Evolutionary conservation across 192 early-diverging fungal genomes (phyloP), one percentile per base, ranked within the genome.

Genomic region (Backusella parvicylindrica): DNA sequence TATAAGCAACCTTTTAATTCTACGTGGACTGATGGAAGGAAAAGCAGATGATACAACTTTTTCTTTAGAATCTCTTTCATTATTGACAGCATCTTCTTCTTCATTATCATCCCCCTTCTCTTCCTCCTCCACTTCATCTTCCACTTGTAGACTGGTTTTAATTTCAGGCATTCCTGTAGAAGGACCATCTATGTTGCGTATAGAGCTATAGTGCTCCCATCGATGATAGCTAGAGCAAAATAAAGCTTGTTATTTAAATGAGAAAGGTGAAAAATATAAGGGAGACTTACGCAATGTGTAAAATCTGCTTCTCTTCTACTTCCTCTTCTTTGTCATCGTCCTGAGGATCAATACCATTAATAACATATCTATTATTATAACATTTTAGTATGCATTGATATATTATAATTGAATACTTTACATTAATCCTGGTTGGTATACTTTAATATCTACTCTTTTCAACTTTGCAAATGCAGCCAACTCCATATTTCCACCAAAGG

Each of bases 131-230:
- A 31, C 23, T 16, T 49, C 41, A 49, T 5, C 64, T 53, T 40
- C 66, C 35, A 15, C 65, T 8, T 37, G 71, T 40, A 67, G 28
- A 33, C 21, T 67, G n/a, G 50, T 70, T 43, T 85, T 87, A 28
- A 92, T 91, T 32, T 89, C 77, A 2, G 92, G 91, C 53, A 84
- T 76, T 15, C 92, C 92, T 1, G 76, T 78, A 26, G 86, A 81
- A 18, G 92, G 91, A 0, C 91, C 92, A 53, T 81, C 78, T 23
- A 84, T 81, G 56, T 92, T 92, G 4, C 91, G 80, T 31, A 94
- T 88, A 1, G 92, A 94, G 47, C 89, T 92, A 53, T 94, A 93
- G 73, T 92, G 92, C 70, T 93, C 91, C 83, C 90, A 93, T 65
- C 85, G 89, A 65, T 93, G 92, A 75, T 93, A 93, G 1, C 86